phyloP scores from a whole-genome alignment of 2,329 filamentous ascomycete species.

The Phoma sp. region DNA sequence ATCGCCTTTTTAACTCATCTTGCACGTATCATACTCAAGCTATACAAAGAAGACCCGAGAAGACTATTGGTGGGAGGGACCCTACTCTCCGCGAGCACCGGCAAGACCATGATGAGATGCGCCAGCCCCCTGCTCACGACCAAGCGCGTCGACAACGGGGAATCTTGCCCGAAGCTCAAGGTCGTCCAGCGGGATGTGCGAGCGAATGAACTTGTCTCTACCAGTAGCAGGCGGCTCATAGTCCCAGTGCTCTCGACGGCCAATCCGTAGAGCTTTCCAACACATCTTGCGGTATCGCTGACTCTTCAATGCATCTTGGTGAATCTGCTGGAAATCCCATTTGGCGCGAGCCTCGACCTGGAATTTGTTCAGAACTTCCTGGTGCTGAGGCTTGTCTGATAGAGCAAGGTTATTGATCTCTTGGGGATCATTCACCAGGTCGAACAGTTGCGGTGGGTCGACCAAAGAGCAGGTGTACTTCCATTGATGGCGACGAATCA shows the following conservation, averaged over 20 bases:
- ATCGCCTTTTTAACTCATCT: not conserved
- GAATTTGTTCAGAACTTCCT: slow-evolving; percentile 64
- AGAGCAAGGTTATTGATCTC: slow-evolving; percentile 75
- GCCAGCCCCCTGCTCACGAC: slow-evolving; percentile 43
- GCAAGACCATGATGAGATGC: slow-evolving; percentile 45
- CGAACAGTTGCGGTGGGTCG: slow-evolving; percentile 84
- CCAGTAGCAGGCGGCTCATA: slow-evolving; percentile 77
- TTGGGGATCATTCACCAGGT: slow-evolving; percentile 74
- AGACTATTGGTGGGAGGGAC: not conserved
- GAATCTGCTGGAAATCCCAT: slow-evolving; percentile 84
- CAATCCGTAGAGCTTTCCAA: slow-evolving; percentile 79
- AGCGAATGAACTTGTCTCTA: slow-evolving; percentile 75
- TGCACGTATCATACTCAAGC: not conserved
- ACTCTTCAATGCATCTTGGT: slow-evolving; percentile 72
- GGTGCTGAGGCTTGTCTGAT: slow-evolving; percentile 46
- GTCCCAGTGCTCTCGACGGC: slow-evolving; percentile 74
- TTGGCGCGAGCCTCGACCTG: slow-evolving; percentile 72
- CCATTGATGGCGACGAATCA: slow-evolving; percentile 89
- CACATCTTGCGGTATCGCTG: slow-evolving; percentile 81
- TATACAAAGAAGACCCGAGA: not conserved
- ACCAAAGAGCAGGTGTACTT: slow-evolving; percentile 88
- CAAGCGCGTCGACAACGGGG: slow-evolving; percentile 61
- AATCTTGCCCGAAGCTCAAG: slow-evolving; percentile 77
- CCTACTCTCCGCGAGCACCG: slow-evolving; percentile 44
- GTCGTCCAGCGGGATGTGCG: slow-evolving; percentile 79